Evolutionary conservation across 192 early-diverging fungal genomes (phyloP), one percentile per base, ranked within the genome.

Genomic region (Chytriomyces sp.): DNA sequence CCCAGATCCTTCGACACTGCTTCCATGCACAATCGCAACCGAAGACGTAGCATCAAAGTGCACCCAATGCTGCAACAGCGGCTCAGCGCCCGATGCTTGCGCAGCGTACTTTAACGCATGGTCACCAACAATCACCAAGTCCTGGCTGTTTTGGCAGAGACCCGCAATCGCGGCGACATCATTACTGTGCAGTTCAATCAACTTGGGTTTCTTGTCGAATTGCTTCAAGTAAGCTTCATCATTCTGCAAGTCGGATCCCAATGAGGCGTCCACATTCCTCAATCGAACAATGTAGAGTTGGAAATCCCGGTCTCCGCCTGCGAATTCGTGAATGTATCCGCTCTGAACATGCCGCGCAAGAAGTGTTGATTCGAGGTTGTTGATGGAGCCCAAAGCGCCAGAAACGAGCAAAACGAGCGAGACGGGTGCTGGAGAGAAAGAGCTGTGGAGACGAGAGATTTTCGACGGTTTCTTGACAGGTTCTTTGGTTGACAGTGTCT

Each of bases 31-130:
- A 67, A 67, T 67, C 11, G 68, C 68, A 28, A 69, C 50, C n/a
- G 68, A 53, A 26, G 8, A 46, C 1, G 26, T 8, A 50, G n/a
- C 16, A n/a, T 10, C 49, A 50, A 53, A 69, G 3, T 48, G 48
- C 68, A 69, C 49, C 68, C 68, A 69, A 53, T 69, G 68, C 26
- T 69, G 48, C 50, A 69, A 57, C 66, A 45, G 20, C 23, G 18
- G 11, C 1, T 44, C 66, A 13, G 8, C 26, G 5, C 9, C 47
- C 6, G 18, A 7, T 20, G 8, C 35, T 6, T 28, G 16, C 3
- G 47, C 45, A n/a, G 16, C 3, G 5, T 16, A 2, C 0, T 53
- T 48, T 6, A 69, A 48, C 7, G 20, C 50, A 49, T 8, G n/a
- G 3, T 69, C 68, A 10, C 49, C 49, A 5, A 69, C 68, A 6